Percentiles rank a stretch among this genome's conserved stretches.
These are phyloP conservation scores for Saccharomyces hybrid DNA, from an alignment of 1,139 yeast genomes.

Conservation along the genomic window DNA sequence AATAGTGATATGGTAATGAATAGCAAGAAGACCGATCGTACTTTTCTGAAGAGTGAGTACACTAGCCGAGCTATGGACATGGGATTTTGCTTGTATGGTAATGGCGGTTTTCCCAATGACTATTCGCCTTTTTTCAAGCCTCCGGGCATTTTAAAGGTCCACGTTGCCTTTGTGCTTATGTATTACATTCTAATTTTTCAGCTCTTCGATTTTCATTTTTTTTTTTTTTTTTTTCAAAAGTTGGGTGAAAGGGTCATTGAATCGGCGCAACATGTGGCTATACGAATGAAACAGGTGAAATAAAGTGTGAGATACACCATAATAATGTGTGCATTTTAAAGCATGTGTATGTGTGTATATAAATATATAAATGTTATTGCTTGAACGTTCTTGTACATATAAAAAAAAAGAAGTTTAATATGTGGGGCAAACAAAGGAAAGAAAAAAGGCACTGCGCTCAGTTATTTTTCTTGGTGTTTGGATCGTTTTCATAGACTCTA, in stretches of 20 bases:
- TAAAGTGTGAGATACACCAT: background rate
- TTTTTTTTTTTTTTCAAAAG: background rate
- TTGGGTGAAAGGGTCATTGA: background rate
- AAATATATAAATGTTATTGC: background rate
- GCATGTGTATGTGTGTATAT: background rate
- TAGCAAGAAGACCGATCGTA: conserved; percentile 25
- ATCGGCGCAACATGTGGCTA: background rate
- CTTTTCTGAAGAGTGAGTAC: conserved; percentile 10
- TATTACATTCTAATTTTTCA: background rate
- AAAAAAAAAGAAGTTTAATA: conserved; percentile 1
- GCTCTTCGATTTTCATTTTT: background rate
- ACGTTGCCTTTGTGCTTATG: background rate
- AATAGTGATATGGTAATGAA: conserved; percentile 25
- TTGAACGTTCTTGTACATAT: background rate
- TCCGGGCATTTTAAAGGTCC: background rate
- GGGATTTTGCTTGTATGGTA: background rate
- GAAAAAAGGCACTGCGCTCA: background rate
- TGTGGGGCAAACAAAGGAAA: conserved; percentile 3
- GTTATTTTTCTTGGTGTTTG: conserved; percentile 11
- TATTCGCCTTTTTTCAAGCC: background rate
- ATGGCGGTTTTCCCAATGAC: background rate
- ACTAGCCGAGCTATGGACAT: background rate
- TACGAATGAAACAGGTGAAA: background rate
- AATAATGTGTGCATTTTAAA: background rate
- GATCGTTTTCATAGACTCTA: conserved; percentile 39